These are phyloP conservation scores for Calcarisporium arbuscula DNA, from an alignment of 2,329 filamentous ascomycete genomes.

Conservation along the genomic window DNA sequence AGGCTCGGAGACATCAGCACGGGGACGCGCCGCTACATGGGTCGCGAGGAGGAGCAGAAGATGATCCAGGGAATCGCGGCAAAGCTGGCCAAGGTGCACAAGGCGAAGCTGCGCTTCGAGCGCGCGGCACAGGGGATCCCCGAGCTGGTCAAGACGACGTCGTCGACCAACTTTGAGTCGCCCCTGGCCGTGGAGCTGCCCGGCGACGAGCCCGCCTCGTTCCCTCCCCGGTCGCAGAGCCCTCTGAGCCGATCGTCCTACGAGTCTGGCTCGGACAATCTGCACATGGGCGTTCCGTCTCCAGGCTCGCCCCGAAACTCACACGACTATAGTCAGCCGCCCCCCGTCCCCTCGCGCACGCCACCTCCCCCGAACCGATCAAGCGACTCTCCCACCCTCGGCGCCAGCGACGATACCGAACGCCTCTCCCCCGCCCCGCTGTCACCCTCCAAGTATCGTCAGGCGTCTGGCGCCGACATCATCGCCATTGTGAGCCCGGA, in stretches of 20 bases:
- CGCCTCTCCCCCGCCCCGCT: slow-evolving; percentile 51
- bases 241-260: slow-evolving; percentile 44
- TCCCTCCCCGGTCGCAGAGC: slow-evolving; percentile 29
- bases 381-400: slow-evolving; percentile 23
- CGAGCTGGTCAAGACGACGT: slow-evolving; percentile 36
- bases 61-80: slow-evolving; percentile 71
- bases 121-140: slow-evolving; percentile 35
- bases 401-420: slow-evolving; percentile 40
- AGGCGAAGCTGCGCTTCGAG: slow-evolving; percentile 65
- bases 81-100: slow-evolving; percentile 78
- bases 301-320: slow-evolving; percentile 45
- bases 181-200: slow-evolving; percentile 54
- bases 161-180: slow-evolving; percentile 31
- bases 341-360: slow-evolving; percentile 21
- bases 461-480: slow-evolving; percentile 57
- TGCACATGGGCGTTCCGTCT: slow-evolving; percentile 31
- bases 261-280: slow-evolving; percentile 47
- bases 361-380: slow-evolving; percentile 21
- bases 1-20: slow-evolving; percentile 93
- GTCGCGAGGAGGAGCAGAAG: slow-evolving; percentile 63
- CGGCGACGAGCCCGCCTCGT: slow-evolving; percentile 42
- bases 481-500: slow-evolving; percentile 58
- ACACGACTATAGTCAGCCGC: slow-evolving; percentile 35
- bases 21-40: slow-evolving; percentile 77
- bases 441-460: slow-evolving; percentile 52